Conservation (phyloP, 768 basidiomycete species). For the Pulveroboletus sp. region DNA sequence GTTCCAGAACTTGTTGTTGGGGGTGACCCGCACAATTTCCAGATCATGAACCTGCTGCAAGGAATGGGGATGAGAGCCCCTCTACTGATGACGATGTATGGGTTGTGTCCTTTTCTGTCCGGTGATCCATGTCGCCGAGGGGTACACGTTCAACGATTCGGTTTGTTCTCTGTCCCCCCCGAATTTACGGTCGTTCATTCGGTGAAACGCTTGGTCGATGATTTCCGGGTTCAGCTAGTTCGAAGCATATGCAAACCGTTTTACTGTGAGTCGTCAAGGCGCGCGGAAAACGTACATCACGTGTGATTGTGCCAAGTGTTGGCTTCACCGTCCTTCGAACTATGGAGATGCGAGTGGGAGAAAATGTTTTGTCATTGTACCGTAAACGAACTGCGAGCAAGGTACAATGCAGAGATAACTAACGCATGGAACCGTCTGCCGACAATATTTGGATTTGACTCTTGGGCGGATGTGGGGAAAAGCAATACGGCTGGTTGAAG, state of each 20-base stretch:
- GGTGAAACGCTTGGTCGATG: slow-evolving; percentile 2
- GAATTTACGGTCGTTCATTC: slow-evolving; percentile 7
- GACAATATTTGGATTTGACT: slow-evolving; percentile 2
- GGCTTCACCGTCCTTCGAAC: not conserved
- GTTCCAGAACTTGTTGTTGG: no score
- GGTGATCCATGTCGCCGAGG: not conserved
- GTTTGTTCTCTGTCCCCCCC: not conserved
- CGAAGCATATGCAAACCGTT: not conserved
- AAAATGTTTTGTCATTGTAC: not conserved
- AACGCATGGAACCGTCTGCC: slow-evolving; percentile 1
- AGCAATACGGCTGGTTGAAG: no score
- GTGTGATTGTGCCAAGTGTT: not conserved
- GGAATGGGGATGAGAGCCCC: not conserved
- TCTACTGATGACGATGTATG: slow-evolving; percentile 10
- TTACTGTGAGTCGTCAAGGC: not conserved
- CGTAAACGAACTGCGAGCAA: fast-evolving
- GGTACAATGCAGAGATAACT: not conserved
- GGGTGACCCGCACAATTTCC: slow-evolving; percentile 14
- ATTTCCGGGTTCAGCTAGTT: not conserved
- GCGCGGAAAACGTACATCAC: fast-evolving
- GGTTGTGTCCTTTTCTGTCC: slow-evolving; percentile 1
- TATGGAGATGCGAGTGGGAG: slow-evolving; percentile 1
- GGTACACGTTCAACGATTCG: slow-evolving; percentile 1
- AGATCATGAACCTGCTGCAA: slow-evolving; percentile 13
- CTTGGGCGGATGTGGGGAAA: not conserved